Base-by-base conservation (phyloP, 768 basidiomycete genomes). In the Dentipellis fragilis region DNA sequence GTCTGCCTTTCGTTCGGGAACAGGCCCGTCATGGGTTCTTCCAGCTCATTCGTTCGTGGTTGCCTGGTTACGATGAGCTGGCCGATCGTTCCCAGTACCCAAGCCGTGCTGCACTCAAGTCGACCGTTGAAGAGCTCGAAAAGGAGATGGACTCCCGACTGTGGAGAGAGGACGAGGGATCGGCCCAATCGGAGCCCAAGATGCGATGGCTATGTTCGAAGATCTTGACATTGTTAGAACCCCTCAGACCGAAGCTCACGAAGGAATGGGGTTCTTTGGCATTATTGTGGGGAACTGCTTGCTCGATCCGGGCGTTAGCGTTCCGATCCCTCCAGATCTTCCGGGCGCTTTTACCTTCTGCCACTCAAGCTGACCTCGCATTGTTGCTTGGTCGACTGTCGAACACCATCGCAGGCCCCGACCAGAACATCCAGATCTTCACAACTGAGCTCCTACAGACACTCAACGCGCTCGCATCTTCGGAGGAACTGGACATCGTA, bases 261-360 rank as follows among this genome's bases (percentile, higher is more conserved):
- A 80, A 85, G 54, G 75, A 79, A 47, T 92, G 94, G 84, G 91
- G 89, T 6, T 84, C 84, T 2, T 60, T 93, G 34, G 87, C 89
- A 10, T 70, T 96, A 56, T 71, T 75, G 29, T 96, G 94, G 85
- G 87, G 90, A 4, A 93, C 91, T 11, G 77, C 85, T 1, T 95
- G 92, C 64, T 87, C 89, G 14, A 90, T 92, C 58, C 83, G 91
- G 49, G 82, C 84, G 39, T 83, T 84, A 17, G 92, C 94, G 2
- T 90, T 89, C 71, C 80, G 93, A 35, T 94, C 93, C 10, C 73
- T 96, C 57, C 93, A 96, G 66, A 75, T 93, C n/a, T 93, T 90
- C 70, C 84, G 91, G 38, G 81, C 87, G 1, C 73, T 96, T 19
- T 80, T 83, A 65, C 87, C 91, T 0, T 74, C 78, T 23, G 77